These are phyloP conservation scores for Trypanosoma avium DNA, from an alignment of 208 protist species.

Conservation along the genomic window DNA sequence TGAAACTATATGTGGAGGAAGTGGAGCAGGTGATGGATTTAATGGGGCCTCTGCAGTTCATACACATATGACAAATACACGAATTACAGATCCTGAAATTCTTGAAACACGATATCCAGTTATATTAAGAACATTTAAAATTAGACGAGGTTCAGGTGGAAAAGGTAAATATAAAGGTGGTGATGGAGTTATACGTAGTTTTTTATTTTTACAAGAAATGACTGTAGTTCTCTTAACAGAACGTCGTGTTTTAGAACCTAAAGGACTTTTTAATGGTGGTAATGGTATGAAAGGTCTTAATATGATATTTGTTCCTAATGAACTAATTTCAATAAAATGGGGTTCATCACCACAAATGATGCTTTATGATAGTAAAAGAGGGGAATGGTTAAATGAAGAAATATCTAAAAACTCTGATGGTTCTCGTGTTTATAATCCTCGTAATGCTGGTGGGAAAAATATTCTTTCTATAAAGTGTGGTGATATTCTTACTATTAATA, in stretches of 20 bases:
- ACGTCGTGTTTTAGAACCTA: conserved; percentile 79
- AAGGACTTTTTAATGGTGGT: conserved; percentile 81
- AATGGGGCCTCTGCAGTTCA: conserved; percentile 89
- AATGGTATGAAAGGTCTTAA: conserved; percentile 74
- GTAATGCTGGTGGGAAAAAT: conserved; percentile 72
- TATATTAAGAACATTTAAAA: conserved; percentile 77
- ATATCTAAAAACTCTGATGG: background rate
- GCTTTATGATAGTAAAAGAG: conserved; percentile 46
- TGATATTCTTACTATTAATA: conserved; percentile 62
- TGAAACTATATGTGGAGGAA: conserved; percentile 96
- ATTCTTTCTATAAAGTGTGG: conserved; percentile 43
- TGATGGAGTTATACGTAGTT: conserved; percentile 91
- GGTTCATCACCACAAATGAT: conserved; percentile 28
- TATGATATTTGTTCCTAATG: conserved; percentile 42
- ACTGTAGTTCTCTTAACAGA: conserved; percentile 91
- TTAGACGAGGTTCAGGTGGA: conserved; percentile 87
- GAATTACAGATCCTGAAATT: conserved; percentile 94
- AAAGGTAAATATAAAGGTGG: conserved; percentile 78
- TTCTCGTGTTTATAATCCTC: conserved; percentile 31
- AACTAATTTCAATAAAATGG: background rate
- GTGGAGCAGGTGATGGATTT: conserved; percentile 88
- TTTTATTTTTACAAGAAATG: conserved; percentile 81
- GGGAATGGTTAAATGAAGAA: conserved; percentile 41
- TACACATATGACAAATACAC: conserved; percentile 97
- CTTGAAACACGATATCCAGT: conserved; percentile 94